These are phyloP conservation scores for Dictyostelium brefeldianum DNA, from an alignment of 78 protist species.

Conservation along the genomic window DNA sequence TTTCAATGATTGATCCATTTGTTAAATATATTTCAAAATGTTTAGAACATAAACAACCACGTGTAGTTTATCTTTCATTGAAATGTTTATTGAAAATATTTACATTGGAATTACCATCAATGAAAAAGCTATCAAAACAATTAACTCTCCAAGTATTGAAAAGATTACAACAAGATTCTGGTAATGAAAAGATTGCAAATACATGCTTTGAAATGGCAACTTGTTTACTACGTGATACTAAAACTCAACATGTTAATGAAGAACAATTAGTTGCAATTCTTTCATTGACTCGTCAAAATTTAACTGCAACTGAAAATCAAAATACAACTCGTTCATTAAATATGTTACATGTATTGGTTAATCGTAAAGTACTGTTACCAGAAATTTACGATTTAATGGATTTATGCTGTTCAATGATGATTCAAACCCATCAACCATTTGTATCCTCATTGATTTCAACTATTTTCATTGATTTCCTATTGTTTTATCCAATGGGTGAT, in stretches of 20 bases:
- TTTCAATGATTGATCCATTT: conserved; percentile 65
- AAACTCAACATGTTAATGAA: conserved; percentile 11
- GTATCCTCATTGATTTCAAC: background rate
- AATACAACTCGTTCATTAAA: background rate
- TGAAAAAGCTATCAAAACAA: background rate
- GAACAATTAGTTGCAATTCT: conserved; percentile 35
- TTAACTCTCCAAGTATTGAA: conserved; percentile 15
- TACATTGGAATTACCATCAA: conserved; percentile 15
- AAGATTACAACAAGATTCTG: conserved; percentile 25
- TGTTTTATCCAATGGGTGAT: conserved; percentile 80
- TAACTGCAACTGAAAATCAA: background rate
- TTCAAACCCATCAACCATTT: background rate
- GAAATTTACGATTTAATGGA: conserved; percentile 68
- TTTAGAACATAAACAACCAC: conserved; percentile 31
- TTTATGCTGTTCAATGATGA: conserved; percentile 36
- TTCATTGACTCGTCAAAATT: conserved; percentile 24
- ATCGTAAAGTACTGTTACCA: background rate
- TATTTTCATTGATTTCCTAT: conserved; percentile 47
- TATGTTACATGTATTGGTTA: conserved; percentile 15
- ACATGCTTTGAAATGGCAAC: conserved; percentile 15
- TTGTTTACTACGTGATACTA: background rate
- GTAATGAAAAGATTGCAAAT: conserved; percentile 43
- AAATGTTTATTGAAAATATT: conserved; percentile 36
- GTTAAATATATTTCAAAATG: conserved; percentile 20
- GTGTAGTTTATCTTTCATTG: conserved; percentile 38